Percentiles rank a stretch among this genome's conserved stretches.
Evolutionary conservation across 148 eudicot genomes (phyloP).

Genomic region (Chenopodium suecicum): DNA sequence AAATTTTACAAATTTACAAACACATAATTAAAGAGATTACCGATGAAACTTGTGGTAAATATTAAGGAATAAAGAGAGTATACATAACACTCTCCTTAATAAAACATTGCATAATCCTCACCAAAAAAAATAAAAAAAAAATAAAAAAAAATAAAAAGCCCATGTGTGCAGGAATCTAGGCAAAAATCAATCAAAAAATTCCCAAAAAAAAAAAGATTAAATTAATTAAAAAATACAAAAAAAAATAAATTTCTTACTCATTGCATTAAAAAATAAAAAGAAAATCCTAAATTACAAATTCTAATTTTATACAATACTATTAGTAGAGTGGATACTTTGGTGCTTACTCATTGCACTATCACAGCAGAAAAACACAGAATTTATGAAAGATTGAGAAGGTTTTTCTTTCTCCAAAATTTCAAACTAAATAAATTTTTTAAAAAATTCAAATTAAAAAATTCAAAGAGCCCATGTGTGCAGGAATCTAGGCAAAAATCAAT

Average conservation of each 20-base stretch:
- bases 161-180: constrained; percentile 67
- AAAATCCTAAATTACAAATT: not conserved
- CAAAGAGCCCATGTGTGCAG: constrained; percentile 47
- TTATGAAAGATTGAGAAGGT: constrained; percentile 18
- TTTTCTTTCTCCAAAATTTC: not conserved
- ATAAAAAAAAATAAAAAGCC: constrained; percentile 9
- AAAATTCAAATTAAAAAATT: constrained; percentile 5
- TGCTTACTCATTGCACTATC: constrained; percentile 11
- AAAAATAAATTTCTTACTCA: not conserved
- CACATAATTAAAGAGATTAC: no score
- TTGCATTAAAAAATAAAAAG: not conserved
- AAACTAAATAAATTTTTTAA: no score
- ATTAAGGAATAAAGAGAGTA: no score
- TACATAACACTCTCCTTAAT: no score
- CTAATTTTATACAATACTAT: no score
- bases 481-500: constrained; percentile 58
- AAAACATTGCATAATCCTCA: no score
- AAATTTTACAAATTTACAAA: no score
- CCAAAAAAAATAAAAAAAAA: not conserved
- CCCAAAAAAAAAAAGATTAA: no score
- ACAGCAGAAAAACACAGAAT: constrained; percentile 11
- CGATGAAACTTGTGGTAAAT: no score
- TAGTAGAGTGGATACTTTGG: constrained; percentile 14
- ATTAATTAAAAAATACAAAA: not conserved
- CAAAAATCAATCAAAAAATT: constrained; percentile 40